Evolutionary conservation across 164 flowering plant species (phyloP).

Genomic region (Berberis thunbergii): DNA sequence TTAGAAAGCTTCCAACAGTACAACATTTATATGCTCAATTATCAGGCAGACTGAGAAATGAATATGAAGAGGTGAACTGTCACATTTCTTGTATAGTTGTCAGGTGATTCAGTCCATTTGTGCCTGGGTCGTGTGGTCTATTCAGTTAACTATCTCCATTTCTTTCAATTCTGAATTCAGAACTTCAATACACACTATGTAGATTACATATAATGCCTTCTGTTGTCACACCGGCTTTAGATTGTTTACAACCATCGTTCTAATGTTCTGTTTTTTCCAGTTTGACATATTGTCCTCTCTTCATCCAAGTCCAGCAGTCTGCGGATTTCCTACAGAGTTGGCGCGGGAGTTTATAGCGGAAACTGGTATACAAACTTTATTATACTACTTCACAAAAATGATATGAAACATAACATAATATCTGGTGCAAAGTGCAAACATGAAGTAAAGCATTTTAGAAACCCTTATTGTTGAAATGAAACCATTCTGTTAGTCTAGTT

Average conservation of each 20-base stretch:
- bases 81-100: neutral
- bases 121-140: too few species aligned
- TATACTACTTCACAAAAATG: too few species aligned
- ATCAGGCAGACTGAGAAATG: constrained; percentile 58
- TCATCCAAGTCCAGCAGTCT: constrained; percentile 97
- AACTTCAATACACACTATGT: too few species aligned
- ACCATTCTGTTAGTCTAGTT: too few species aligned
- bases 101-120: too few species aligned
- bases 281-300: constrained; percentile 73
- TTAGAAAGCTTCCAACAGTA: constrained; percentile 77
- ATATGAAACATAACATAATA: too few species aligned
- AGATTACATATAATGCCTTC: too few species aligned
- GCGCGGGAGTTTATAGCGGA: constrained; percentile 72
- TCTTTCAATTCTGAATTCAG: too few species aligned
- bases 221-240: neutral
- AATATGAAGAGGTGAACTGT: constrained; percentile 74
- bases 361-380: constrained; percentile 42
- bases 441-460: too few species aligned
- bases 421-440: too few species aligned
- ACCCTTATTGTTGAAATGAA: too few species aligned
- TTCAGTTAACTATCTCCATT: too few species aligned
- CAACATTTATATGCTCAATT: constrained; percentile 82
- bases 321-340: constrained; percentile 88
- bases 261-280: constrained; percentile 29
- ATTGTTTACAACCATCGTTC: neutral